These are phyloP conservation scores for Venturia aucupariae DNA, from an alignment of 2,329 filamentous ascomycete genomes.

Conservation along the genomic window DNA sequence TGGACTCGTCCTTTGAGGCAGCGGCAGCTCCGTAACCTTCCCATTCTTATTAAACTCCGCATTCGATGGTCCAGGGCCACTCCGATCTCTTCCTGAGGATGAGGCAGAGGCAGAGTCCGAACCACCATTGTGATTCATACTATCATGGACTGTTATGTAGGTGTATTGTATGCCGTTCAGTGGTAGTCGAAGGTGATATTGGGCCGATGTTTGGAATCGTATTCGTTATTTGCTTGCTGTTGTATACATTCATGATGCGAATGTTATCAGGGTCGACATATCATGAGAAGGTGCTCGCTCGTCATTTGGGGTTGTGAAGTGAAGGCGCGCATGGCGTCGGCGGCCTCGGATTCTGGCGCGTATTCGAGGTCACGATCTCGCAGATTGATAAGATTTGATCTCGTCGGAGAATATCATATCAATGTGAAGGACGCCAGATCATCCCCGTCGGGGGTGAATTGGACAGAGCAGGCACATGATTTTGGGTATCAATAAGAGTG, in stretches of 20 bases:
- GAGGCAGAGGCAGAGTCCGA: neutral
- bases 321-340: neutral
- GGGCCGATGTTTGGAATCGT: neutral
- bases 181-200: neutral
- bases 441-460: no score
- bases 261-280: neutral
- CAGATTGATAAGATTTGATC: no score
- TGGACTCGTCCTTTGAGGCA: neutral
- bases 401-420: no score
- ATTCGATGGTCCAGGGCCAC: neutral
- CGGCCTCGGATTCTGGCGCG: no score
- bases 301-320: neutral
- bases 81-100: neutral
- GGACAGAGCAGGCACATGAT: no score
- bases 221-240: neutral
- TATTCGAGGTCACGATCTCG: no score
- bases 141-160: neutral
- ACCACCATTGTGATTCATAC: conserved; percentile 3
- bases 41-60: neutral
- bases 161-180: neutral
- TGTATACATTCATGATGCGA: neutral
- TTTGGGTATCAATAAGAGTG: no score
- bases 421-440: no score
- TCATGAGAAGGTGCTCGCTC: neutral
- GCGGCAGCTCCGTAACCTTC: neutral